Conservation (phyloP, 129 eudicot species). For the Centrapalus pauciflorus region DNA sequence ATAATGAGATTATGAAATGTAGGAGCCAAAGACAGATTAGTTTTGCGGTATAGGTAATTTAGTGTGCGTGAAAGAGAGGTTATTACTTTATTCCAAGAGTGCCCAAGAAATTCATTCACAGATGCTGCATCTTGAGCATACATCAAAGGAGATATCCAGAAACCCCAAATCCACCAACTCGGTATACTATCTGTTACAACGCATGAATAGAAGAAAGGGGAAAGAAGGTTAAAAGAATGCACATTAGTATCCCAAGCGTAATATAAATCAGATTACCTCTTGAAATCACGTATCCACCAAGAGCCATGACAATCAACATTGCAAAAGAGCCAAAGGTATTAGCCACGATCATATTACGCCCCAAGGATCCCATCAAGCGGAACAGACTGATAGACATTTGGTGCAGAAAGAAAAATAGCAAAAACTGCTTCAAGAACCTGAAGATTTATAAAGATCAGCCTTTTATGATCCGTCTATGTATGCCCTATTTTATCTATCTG, state of each 20-base stretch:
- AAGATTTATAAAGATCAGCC: conserved; percentile 11
- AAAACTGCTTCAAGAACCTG: conserved; percentile 80
- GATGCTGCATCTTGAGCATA: conserved; percentile 95
- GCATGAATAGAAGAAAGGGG: conserved; percentile 5
- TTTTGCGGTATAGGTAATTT: neutral
- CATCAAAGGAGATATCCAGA: conserved; percentile 95
- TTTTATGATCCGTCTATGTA: conserved; percentile 1
- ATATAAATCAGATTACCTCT: conserved; percentile 43
- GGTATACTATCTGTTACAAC: conserved; percentile 78
- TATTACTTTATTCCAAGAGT: conserved; percentile 88
- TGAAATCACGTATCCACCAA: conserved; percentile 92
- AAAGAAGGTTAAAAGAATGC: neutral
- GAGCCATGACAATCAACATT: conserved; percentile 96
- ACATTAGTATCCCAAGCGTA: neutral
- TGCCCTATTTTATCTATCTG: neutral
- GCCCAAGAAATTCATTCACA: conserved; percentile 94
- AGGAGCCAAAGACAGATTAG: neutral
- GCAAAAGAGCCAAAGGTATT: conserved; percentile 99
- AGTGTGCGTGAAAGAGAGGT: neutral
- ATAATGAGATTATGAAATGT: neutral
- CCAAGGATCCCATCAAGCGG: conserved; percentile 94
- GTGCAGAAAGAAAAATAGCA: conserved; percentile 77
- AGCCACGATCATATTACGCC: conserved; percentile 96
- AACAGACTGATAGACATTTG: conserved; percentile 91
- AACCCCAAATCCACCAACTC: conserved; percentile 98